Evolutionary conservation across 129 eudicot genomes (phyloP), one percentile per base, ranked within the genome.

Genomic region (Escallonia rubra): DNA sequence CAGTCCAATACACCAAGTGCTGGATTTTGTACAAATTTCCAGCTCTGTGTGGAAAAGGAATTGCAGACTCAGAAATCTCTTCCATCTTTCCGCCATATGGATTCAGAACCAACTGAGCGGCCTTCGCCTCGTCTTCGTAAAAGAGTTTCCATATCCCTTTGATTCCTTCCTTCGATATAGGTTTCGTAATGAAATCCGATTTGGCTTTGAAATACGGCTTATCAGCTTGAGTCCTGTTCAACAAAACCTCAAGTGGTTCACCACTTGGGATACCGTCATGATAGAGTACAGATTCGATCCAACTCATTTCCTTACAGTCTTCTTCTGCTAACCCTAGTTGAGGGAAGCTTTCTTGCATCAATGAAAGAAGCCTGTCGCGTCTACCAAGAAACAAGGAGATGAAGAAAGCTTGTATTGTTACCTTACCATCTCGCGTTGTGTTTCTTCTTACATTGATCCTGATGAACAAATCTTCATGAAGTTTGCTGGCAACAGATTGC

Each of bases 61-160:
- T 60, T 5, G 79, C 71, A 41, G 58, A 41, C 46, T 15, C 71
- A 0, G 63, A 43, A 13, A 75, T 59, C 15, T 45, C 52, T 34
- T 46, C 43, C 79, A 75, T 75, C 40, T 46, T 53, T 46, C 79
- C 79, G 2, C 79, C 79, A 3, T 67, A 59, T 8, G 79, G 79
- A 4, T 41, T 70, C n/a, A 75, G 51, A 2, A 61, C 23, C 10
- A 67, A 15, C 5, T 42, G 61, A 1, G 71, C 55, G 8, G 59
- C 63, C 7, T 38, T 53, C 10, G 38, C 54, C 50, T 68, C 72
- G 7, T 54, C 39, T 39, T 68, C 52, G 51, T 54, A 6, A 42
- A 68, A 44, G 15, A 46, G 40, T 42, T 44, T 43, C 72, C 72
- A 68, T 54, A 68, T 68, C 41, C 47, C 57, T 57, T 52, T 46